Evolutionary conservation across 1,139 yeast genomes (phyloP), one percentile per base, ranked within the genome.

Genomic region (Yamadazyma pseudoaaseri): DNA sequence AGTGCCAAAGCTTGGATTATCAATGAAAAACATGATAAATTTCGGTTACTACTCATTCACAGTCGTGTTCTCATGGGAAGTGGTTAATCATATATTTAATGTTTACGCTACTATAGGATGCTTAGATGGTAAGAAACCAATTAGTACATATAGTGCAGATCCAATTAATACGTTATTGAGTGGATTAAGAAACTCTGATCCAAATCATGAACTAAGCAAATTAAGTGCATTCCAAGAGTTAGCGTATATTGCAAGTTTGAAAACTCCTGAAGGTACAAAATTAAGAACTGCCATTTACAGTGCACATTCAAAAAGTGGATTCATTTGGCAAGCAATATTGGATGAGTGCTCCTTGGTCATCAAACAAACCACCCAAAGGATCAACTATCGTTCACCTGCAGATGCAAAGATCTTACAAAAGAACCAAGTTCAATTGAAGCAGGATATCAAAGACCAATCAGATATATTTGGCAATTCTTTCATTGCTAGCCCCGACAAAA

Each of bases 31-130:
- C n/a, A 44, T 68, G 27, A 18, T 67, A 9, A 57, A 62, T 30
- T 44, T 73, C 5, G 47, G 68, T 2, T 54, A 65, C 27, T 47
- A 67, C 2, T 59, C 79, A 4, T 65, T 70, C 41, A 48, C 71
- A 8, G 44, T 72, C 4, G 46, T 70, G 3, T 47, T 71, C 26
- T 49, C 68, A 14, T 84, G 89, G 85, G 89, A 82, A 45, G 40
- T 76, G 8, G 59, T 76, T 21, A 83, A 85, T 54, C 72, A 76
- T 38, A 64, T 79, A 2, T 89, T 79, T 52, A 68, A 77, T 43
- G 81, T 87, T 3, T 90, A 86, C 56, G 73, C 90, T 51, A 73
- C 89, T 6, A 73, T 86, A 41, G 96, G 97, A 0, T 92, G 97
- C 45, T 58, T 84, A 32, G 87, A 84, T 48, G 79, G 86, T 21